A percentile compares a stretch with the other conserved stretches of the same genome.
Conservation (phyloP, 768 basidiomycete genomes). For the Chlorophyllum brunneum region DNA sequence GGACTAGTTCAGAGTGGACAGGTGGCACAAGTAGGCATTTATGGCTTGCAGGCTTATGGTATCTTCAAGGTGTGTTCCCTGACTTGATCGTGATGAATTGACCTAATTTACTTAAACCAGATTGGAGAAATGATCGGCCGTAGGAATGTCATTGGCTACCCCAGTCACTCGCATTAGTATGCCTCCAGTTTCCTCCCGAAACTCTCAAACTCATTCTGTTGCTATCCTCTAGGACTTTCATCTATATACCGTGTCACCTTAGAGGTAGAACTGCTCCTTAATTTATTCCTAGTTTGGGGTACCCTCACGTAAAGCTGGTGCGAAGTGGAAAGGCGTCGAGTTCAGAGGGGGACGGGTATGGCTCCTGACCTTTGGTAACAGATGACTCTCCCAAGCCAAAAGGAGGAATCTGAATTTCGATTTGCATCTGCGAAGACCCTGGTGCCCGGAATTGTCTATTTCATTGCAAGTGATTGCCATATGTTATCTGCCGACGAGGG, state of each 20-base stretch:
- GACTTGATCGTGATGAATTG: too few species aligned
- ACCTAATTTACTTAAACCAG: constrained; percentile 27
- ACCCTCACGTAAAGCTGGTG: too few species aligned
- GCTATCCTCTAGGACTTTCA: neutral
- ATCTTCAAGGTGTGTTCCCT: constrained; percentile 67
- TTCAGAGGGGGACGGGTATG: too few species aligned
- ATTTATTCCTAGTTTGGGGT: too few species aligned
- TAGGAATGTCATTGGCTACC: constrained; percentile 77
- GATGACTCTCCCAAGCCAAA: too few species aligned
- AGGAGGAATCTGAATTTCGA: too few species aligned
- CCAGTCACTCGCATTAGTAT: constrained; percentile 38
- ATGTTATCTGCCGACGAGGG: too few species aligned
- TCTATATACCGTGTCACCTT: constrained; percentile 5
- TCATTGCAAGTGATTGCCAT: too few species aligned
- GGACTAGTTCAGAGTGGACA: constrained; percentile 59
- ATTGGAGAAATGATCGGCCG: constrained; percentile 88
- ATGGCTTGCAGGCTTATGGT: constrained; percentile 84
- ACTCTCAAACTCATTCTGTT: neutral
- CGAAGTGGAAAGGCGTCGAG: too few species aligned
- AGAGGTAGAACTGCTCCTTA: neutral
- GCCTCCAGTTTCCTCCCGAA: neutral
- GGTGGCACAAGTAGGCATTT: constrained; percentile 62
- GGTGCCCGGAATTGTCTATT: too few species aligned
- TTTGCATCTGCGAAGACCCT: too few species aligned
- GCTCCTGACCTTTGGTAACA: too few species aligned